A percentile compares a stretch with the other conserved stretches of the same genome.
Conservation (phyloP, 306 rosid genomes). For the Dalbergia oliveri region DNA sequence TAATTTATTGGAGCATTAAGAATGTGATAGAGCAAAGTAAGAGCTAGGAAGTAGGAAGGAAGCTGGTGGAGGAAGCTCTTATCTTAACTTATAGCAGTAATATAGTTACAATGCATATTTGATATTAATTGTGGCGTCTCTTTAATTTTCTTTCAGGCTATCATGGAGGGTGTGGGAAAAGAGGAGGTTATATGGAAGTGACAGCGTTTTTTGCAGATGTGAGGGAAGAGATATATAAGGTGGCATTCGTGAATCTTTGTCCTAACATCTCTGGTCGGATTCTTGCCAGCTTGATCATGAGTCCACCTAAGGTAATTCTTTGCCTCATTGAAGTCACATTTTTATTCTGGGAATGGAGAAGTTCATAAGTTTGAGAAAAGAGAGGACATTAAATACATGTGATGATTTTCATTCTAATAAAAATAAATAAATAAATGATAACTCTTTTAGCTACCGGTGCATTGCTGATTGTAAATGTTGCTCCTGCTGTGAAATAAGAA, state of each 20-base stretch:
- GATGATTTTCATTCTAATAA: neutral
- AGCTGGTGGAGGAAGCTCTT: no score
- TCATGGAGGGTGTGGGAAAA: slow-evolving; percentile 89
- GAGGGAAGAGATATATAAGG: slow-evolving; percentile 87
- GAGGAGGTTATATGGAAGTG: slow-evolving; percentile 97
- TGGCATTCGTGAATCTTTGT: slow-evolving; percentile 93
- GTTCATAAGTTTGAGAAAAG: neutral
- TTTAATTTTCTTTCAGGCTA: slow-evolving; percentile 60
- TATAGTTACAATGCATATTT: no score
- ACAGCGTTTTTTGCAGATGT: slow-evolving; percentile 83
- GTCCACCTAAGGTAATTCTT: slow-evolving; percentile 84
- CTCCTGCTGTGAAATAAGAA: neutral
- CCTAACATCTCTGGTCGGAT: slow-evolving; percentile 91
- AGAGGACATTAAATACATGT: slow-evolving; percentile 10
- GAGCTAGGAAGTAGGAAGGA: no score
- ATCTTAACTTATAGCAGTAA: no score
- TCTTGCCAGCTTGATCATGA: slow-evolving; percentile 91
- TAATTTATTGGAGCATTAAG: no score
- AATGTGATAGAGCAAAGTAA: no score
- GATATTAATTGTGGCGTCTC: no score
- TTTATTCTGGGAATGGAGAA: neutral
- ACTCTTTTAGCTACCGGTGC: neutral
- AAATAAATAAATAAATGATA: neutral
- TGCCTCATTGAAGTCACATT: slow-evolving; percentile 22
- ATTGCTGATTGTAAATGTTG: neutral